Base-by-base conservation (phyloP, 371 early-diverging fungal genomes). In the Gilbertella persicaria region DNA sequence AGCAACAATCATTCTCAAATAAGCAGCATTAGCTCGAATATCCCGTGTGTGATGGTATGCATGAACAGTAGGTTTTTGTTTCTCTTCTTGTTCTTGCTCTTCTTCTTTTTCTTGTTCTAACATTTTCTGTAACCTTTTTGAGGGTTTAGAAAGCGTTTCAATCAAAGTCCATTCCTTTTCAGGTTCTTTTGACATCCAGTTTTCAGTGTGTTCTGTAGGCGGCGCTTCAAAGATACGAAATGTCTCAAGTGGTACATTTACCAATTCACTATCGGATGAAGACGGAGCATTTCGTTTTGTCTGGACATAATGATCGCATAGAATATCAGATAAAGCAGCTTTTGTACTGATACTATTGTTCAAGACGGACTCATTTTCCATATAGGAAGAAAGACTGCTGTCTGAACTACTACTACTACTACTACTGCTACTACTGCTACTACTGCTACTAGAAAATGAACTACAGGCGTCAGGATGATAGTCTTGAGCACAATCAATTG, bases 1-100 rank as follows among this genome's bases (percentile, higher is more conserved):
- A 7, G 78, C 74, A 4, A 80, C 81, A 61, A 83, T 75, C 77
- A 79, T 83, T 41, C 84, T 73, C 42, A 83, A 55, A 54, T 83
- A 79, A 42, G 64, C 80, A 8, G 75, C 42, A 44, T 83, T 83
- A 25, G 76, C 66, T 6, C 84, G 69, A 9, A 64, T 68, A 44
- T 78, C 84, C 25, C 84, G 71, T 13, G 38, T 44, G 44, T 58
- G 55, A 19, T 35, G 19, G 1, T 35, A 13, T 12, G 6, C 10
- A 7, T 26, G 9, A 6, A 38, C 50, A 7, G 9, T 38, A n/a
- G 13, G 14, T 17, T 38, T 23, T 37, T 10, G 17, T n/a, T 36
- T 25, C 16, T 45, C 12, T 9, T 52, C 53, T 20, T 50, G 29
- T 42, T 45, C 47, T 47, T 33, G 47, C 6, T 33, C 47, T 12